These are phyloP conservation scores for Lepidium aucheri DNA, from an alignment of 345 rosid genomes.

Conservation along the genomic window DNA sequence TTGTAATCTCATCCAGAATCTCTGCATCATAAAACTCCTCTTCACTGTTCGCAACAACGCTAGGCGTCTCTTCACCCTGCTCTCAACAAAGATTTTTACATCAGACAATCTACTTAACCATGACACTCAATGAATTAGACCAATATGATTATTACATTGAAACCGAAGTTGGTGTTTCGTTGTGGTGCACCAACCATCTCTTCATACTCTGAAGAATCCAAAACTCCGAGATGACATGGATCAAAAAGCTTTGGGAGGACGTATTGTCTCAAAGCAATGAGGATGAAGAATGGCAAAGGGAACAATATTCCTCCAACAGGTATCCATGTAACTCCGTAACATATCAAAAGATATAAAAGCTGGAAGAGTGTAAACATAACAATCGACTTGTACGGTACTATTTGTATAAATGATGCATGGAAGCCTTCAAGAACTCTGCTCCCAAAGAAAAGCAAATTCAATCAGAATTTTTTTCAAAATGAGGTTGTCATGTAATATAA, in stretches of 20 bases:
- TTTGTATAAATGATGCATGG: constrained; percentile 73
- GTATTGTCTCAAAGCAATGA: constrained; percentile 54
- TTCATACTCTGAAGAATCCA: constrained; percentile 73
- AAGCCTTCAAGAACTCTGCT: constrained; percentile 58
- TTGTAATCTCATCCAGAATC: constrained; percentile 72
- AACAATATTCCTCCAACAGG: constrained; percentile 72
- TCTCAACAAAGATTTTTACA: background rate
- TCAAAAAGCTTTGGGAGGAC: constrained; percentile 59
- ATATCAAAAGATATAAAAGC: constrained; percentile 46
- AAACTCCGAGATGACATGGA: constrained; percentile 53
- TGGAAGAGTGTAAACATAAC: constrained; percentile 60
- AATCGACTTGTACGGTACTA: constrained; percentile 59
- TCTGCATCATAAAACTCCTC: constrained; percentile 62
- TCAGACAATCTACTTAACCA: background rate
- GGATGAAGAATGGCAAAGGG: constrained; percentile 68
- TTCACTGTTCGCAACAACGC: constrained; percentile 26
- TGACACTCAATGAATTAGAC: background rate
- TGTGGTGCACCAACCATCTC: constrained; percentile 51
- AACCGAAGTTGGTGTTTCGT: constrained; percentile 35
- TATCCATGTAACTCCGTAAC: constrained; percentile 78
- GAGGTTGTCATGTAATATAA: background rate
- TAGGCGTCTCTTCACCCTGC: constrained; percentile 23
- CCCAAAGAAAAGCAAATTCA: background rate
- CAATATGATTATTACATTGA: constrained; percentile 31
- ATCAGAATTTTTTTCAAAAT: background rate